A percentile compares a stretch with the other conserved stretches of the same genome.
These are phyloP conservation scores for Saksenaea oblongispora DNA, from an alignment of 371 early-diverging fungal species.

Conservation along the genomic window DNA sequence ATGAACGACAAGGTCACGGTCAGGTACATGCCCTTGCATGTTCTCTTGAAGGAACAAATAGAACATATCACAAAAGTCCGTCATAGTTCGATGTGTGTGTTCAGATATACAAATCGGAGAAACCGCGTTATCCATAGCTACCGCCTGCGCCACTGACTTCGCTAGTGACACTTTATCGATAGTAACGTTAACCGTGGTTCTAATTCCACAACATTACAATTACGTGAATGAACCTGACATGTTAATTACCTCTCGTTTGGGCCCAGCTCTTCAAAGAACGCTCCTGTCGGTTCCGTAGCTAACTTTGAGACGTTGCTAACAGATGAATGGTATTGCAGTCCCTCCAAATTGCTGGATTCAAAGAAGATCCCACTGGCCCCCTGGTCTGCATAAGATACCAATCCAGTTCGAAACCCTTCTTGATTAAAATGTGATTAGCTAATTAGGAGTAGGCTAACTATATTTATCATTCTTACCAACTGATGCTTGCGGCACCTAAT, in stretches of 20 bases:
- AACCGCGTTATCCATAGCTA: constrained; percentile 12
- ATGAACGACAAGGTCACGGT: constrained; percentile 17
- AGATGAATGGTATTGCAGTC: constrained; percentile 14
- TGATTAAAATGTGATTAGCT: not conserved
- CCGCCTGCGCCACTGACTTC: constrained; percentile 12
- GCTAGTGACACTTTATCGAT: constrained; percentile 19
- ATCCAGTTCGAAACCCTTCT: constrained; percentile 7
- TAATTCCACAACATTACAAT: not conserved
- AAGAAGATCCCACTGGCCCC: constrained; percentile 21
- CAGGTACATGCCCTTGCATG: not conserved
- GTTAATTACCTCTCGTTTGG: not conserved
- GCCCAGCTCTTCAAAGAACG: constrained; percentile 19
- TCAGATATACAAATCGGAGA: constrained; percentile 29
- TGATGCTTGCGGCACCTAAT: constrained; percentile 6
- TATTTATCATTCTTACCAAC: constrained; percentile 9
- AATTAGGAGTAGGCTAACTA: not conserved
- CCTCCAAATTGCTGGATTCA: constrained; percentile 21
- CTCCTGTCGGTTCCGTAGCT: constrained; percentile 13
- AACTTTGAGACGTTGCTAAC: constrained; percentile 8
- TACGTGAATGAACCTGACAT: constrained; percentile 1
- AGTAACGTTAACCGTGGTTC: constrained; percentile 13
- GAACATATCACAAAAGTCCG: constrained; percentile 27
- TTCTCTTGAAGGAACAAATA: constrained; percentile 14
- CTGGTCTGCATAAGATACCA: constrained; percentile 10
- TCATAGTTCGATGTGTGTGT: not conserved